Conservation (phyloP, 1,139 yeast species). For the Yamadazyma diospyri region DNA sequence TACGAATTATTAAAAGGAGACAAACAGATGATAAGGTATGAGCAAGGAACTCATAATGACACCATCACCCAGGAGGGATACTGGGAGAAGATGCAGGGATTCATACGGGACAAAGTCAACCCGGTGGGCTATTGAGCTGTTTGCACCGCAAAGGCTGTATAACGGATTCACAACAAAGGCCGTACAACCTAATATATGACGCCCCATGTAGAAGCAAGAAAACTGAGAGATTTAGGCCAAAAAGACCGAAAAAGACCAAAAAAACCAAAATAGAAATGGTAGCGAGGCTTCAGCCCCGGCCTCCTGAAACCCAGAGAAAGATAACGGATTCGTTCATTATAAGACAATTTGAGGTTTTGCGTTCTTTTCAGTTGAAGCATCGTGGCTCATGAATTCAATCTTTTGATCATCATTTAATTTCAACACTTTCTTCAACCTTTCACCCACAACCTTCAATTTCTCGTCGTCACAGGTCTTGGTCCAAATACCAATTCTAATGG, state of each 20-base stretch:
- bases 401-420: conserved; percentile 64
- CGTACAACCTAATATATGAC: no score
- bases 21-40: conserved; percentile 52
- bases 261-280: no score
- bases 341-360: conserved; percentile 41
- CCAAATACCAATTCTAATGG: conserved; percentile 89
- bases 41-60: conserved; percentile 72
- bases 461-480: conserved; percentile 75
- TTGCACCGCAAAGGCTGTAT: no score
- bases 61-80: conserved; percentile 70
- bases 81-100: conserved; percentile 65
- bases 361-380: conserved; percentile 44
- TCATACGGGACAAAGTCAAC: conserved; percentile 42
- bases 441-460: conserved; percentile 69
- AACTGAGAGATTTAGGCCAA: no score
- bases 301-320: no score
- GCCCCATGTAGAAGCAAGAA: no score
- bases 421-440: conserved; percentile 77
- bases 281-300: no score
- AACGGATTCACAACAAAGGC: no score
- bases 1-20: conserved; percentile 46
- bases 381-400: conserved; percentile 75
- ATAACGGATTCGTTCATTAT: conserved; percentile 19
- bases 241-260: no score
- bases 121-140: conserved; percentile 34